phyloP scores from a whole-genome alignment of 164 flowering plant species.

The Aristolochia californica region DNA sequence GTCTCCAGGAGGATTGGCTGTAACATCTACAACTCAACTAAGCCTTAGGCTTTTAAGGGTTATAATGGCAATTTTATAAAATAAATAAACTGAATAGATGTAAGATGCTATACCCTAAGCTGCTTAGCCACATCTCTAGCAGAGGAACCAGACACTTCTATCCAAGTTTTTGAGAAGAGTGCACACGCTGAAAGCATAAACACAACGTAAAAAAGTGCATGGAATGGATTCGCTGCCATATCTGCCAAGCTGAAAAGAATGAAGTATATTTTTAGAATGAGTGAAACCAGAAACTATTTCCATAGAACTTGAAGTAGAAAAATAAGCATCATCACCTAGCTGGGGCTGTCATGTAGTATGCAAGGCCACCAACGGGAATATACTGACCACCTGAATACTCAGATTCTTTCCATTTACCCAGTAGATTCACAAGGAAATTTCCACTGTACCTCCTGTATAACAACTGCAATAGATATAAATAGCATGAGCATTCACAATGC shows the following conservation, averaged over 20 bases:
- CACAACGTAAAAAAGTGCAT: slow-evolving; percentile 59
- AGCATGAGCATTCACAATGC: background rate
- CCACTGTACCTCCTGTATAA: slow-evolving; percentile 41
- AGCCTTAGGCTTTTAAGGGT: no score
- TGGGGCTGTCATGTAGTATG: slow-evolving; percentile 43
- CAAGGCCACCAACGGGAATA: slow-evolving; percentile 44
- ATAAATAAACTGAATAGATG: no score
- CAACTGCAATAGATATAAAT: slow-evolving; percentile 20
- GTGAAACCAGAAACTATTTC: background rate
- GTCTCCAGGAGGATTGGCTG: no score
- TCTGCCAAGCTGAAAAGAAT: slow-evolving; percentile 33
- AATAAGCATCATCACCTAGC: slow-evolving; percentile 21
- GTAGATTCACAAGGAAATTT: slow-evolving; percentile 41
- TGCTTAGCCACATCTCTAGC: slow-evolving; percentile 83
- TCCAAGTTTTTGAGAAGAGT: slow-evolving; percentile 78
- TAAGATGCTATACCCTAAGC: slow-evolving; percentile 45
- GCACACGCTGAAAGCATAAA: slow-evolving; percentile 83
- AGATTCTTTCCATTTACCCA: slow-evolving; percentile 48
- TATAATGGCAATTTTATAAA: no score
- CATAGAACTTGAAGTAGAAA: background rate
- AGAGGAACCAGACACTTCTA: slow-evolving; percentile 81
- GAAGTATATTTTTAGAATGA: background rate
- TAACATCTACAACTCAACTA: no score
- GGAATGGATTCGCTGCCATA: slow-evolving; percentile 45
- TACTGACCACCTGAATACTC: slow-evolving; percentile 38